These are phyloP conservation scores for Colletotrichum echinochloae DNA, from an alignment of 2,329 filamentous ascomycete genomes.

Conservation along the genomic window DNA sequence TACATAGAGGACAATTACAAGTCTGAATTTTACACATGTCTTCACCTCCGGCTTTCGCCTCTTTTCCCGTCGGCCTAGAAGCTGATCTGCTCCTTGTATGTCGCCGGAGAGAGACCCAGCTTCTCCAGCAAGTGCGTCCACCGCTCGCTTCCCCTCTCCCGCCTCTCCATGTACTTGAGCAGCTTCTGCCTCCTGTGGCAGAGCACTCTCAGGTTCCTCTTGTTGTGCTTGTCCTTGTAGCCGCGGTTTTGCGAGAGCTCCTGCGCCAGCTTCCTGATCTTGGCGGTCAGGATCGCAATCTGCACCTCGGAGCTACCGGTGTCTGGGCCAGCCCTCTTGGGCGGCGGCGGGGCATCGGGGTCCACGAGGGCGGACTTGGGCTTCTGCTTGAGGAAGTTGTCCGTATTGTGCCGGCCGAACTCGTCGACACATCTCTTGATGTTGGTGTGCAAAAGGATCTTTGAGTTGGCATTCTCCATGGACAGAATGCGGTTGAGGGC, in stretches of 20 bases:
- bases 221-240: constrained; percentile 92
- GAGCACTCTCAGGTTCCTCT: constrained; percentile 86
- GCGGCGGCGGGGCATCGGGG: constrained; percentile 55
- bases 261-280: constrained; percentile 85
- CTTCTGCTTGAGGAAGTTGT: constrained; percentile 74
- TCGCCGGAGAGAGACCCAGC: constrained; percentile 86
- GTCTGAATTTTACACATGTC: constrained; percentile 56
- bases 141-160: constrained; percentile 90
- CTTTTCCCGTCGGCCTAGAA: constrained; percentile 60
- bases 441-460: constrained; percentile 85
- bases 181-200: constrained; percentile 92
- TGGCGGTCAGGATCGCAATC: constrained; percentile 92
- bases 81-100: constrained; percentile 91
- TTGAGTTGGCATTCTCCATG: constrained; percentile 80
- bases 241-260: constrained; percentile 75
- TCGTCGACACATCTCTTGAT: constrained; percentile 85
- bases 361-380: constrained; percentile 59
- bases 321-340: constrained; percentile 81
- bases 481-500: constrained; percentile 84
- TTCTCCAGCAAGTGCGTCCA: constrained; percentile 89
- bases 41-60: constrained; percentile 28
- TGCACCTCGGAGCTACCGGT: constrained; percentile 98
- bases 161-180: constrained; percentile 85
- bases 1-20: constrained; percentile 61
- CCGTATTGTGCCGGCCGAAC: constrained; percentile 93